Evolutionary conservation across 202 grass and related monocot genomes (phyloP), one percentile per base, ranked within the genome.

Genomic region (Digitaria exilis): DNA sequence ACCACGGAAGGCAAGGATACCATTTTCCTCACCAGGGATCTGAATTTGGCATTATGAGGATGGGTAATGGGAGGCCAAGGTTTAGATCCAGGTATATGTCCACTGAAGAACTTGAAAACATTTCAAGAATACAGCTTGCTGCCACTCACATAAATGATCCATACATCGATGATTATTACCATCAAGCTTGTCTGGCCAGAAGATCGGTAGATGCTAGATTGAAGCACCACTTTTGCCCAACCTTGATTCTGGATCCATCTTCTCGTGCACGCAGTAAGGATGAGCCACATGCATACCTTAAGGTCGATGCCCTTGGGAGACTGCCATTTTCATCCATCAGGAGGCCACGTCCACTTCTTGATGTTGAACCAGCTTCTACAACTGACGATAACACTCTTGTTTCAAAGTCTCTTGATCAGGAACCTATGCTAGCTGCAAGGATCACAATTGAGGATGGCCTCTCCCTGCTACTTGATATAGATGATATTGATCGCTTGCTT

Each of bases 101-200:
- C 42, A 83, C 84, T 31, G 87, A 83, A 84, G 94, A 97, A 87
- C 85, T 97, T 84, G 94, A 92, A 45, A 91, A 90, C 51, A 94
- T 97, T 71, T 85, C 83, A 80, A 87, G 89, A 62, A 88, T 94
- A 78, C 94, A 94, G 76, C 85, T 92, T 69, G 91, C 91, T 57
- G 77, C 92, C 52, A 91, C 94, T 82, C 89, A 97, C 49, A 85
- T 86, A 66, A 88, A 80, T 68, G 94, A 97, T 76, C 91, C 94
- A 29, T 97, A 97, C 35, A 80, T 97, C 12, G 89, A 97, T 77
- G 94, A 97, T 82, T 97, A 97, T 51, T 97, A 97, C 74, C 91
- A 97, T 56, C 91, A 97, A 81, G 94, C 94, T 87, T 92, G 89
- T 82, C 57, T 92, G 49, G 88, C 84, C 61, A 94, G 81, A 76